These are phyloP conservation scores for Xylariaceae sp. DNA, from an alignment of 2,329 filamentous ascomycete genomes.

Conservation along the genomic window DNA sequence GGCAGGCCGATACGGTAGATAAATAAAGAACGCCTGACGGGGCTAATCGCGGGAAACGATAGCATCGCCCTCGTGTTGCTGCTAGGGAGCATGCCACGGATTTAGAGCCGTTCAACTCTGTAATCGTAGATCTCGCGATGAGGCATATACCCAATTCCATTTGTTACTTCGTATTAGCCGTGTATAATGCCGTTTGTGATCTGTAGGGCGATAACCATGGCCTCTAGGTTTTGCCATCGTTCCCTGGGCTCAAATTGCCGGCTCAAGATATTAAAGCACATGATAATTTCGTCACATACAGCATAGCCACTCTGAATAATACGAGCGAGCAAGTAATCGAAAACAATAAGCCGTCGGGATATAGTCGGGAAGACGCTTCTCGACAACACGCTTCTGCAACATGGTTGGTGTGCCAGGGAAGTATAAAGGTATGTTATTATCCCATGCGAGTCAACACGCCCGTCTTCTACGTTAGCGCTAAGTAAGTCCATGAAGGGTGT, in stretches of 20 bases:
- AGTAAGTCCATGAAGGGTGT: constrained; percentile 37
- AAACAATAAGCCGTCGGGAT: constrained; percentile 1
- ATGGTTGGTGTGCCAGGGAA: constrained; percentile 61
- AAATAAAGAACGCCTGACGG: constrained; percentile 14
- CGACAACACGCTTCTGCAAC: constrained; percentile 18
- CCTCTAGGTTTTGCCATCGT: not conserved
- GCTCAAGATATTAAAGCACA: constrained; percentile 2
- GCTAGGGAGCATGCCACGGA: constrained; percentile 13
- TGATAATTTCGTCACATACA: not conserved
- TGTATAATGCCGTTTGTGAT: constrained; percentile 3
- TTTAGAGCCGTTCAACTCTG: constrained; percentile 9
- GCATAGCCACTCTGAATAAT: not conserved
- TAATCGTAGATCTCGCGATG: constrained; percentile 14
- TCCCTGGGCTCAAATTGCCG: not conserved
- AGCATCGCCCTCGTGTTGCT: constrained; percentile 20
- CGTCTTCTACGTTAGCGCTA: not conserved
- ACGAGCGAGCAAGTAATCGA: not conserved
- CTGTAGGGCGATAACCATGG: constrained; percentile 9
- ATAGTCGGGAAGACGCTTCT: constrained; percentile 1
- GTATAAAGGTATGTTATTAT: constrained; percentile 43
- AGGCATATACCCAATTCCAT: not conserved
- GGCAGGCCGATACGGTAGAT: constrained; percentile 6
- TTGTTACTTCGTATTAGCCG: constrained; percentile 13
- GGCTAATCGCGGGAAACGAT: constrained; percentile 17
- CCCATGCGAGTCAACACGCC: not conserved